phyloP scores from a whole-genome alignment of 2,329 filamentous ascomycete species.

The Trichoderma hamatum region DNA sequence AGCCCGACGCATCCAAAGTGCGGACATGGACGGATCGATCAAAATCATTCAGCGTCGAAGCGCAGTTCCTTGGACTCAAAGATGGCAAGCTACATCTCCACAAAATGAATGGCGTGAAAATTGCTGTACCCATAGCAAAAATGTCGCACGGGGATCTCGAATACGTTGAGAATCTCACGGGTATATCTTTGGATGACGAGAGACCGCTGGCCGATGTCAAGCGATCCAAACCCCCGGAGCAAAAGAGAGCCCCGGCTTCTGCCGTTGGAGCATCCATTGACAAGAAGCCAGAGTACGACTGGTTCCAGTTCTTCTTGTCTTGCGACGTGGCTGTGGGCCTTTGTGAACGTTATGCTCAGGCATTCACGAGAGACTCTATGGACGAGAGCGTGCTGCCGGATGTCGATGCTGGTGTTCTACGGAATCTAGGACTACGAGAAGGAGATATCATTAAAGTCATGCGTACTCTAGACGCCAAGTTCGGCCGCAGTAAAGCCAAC shows the following conservation, averaged over 20 bases:
- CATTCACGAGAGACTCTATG: constrained; percentile 91
- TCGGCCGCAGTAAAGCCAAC: constrained; percentile 63
- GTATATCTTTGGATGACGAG: constrained; percentile 88
- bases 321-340: constrained; percentile 91
- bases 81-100: constrained; percentile 98
- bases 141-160: constrained; percentile 96
- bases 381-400: constrained; percentile 90
- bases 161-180: constrained; percentile 88
- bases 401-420: constrained; percentile 78
- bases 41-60: constrained; percentile 95
- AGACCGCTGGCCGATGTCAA: constrained; percentile 89
- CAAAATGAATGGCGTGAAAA: constrained; percentile 97
- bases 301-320: constrained; percentile 97
- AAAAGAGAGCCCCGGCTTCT: constrained; percentile 35
- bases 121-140: constrained; percentile 90
- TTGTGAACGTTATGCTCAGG: constrained; percentile 90
- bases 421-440: constrained; percentile 90
- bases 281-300: constrained; percentile 77
- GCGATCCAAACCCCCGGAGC: constrained; percentile 48
- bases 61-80: constrained; percentile 90
- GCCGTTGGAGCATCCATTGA: constrained; percentile 66
- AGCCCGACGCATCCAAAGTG: constrained; percentile 80
- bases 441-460: constrained; percentile 96
- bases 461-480: constrained; percentile 83
- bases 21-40: constrained; percentile 94